Evolutionary conservation across 1,284 basidiomycete genomes (phyloP), one percentile per base, ranked within the genome.

Genomic region (Filobasidium uniguttulatum): DNA sequence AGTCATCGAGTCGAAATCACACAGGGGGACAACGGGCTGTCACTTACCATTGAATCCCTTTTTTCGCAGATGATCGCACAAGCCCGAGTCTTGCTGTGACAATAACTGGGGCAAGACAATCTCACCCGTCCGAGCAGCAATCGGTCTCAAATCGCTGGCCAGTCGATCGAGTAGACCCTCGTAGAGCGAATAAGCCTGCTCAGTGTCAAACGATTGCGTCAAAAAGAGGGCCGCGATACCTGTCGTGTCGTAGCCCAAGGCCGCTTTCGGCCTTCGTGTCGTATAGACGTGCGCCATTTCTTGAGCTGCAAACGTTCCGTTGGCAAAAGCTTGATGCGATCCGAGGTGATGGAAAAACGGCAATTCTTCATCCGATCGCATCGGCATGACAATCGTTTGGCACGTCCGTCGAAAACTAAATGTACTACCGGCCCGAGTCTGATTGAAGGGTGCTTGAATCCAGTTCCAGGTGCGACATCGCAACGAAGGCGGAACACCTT

Each of bases 101-200:
- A 49, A n/a, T 5, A 49, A 22, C 25, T 49, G 22, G 17, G 38
- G 20, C 19, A 49, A 31, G 22, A 35, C 40, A 9, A 30, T 31
- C 3, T 26, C 15, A 10, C 20, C 38, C 9, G 35, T 15, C 8
- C 40, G 17, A n/a, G 44, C 19, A 10, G 38, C 38, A 22, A 31
- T 30, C 8, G 40, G 34, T 5, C 26, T 40, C 5, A 49, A n/a
- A 2, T 38, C 37, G 6, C 17, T 17, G 31, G n/a, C 15, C 38
- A 49, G 23, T 22, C 40, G 48, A 14, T 36, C 22, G 15, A 49
- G 28, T 20, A 49, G 2, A 14, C 26, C 38, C 8, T 49, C 48
- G 40, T 43, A 49, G 10, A 49, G 30, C 34, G 28, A 33, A 35
- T 49, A 49, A 2, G 48, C 48, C 25, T 49, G 37, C 40, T 49